Percentiles rank a stretch among this genome's conserved stretches.
Evolutionary conservation across 1,139 yeast species (phyloP).

Genomic region (Suhomyces wounanorum): DNA sequence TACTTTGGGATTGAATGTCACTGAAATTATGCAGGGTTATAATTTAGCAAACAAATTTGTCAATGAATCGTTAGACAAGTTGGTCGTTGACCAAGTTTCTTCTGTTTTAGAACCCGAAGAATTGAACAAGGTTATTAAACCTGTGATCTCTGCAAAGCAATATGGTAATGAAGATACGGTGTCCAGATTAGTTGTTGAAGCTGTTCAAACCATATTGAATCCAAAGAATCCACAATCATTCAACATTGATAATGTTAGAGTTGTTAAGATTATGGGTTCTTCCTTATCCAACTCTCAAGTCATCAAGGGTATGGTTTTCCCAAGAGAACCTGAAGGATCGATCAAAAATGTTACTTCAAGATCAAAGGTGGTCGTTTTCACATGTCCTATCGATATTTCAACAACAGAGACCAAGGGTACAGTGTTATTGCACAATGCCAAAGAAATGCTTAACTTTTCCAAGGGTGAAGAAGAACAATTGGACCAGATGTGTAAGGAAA

Average conservation of each 20-base stretch:
- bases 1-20: constrained; percentile 82
- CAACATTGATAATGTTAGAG: constrained; percentile 90
- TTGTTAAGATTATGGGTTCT: constrained; percentile 95
- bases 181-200: constrained; percentile 80
- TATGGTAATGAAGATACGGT: constrained; percentile 83
- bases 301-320: constrained; percentile 96
- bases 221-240: constrained; percentile 59
- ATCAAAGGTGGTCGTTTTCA: constrained; percentile 88
- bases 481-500: constrained; percentile 82
- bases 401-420: constrained; percentile 98
- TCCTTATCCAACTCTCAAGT: constrained; percentile 74
- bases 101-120: constrained; percentile 57
- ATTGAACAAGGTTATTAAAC: constrained; percentile 73
- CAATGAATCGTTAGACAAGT: constrained; percentile 62
- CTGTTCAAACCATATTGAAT: constrained; percentile 71
- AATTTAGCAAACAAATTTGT: constrained; percentile 80
- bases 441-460: constrained; percentile 94
- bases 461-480: constrained; percentile 96
- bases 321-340: constrained; percentile 93
- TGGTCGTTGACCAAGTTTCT: constrained; percentile 64
- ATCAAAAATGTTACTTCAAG: constrained; percentile 59
- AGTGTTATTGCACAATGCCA: constrained; percentile 89
- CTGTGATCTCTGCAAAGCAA: constrained; percentile 92
- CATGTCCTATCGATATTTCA: constrained; percentile 92
- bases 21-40: constrained; percentile 89